Percentiles rank a stretch among this genome's conserved stretches.
These are phyloP conservation scores for Chrysosporium queenslandicum DNA, from an alignment of 2,329 filamentous ascomycete genomes.

Conservation along the genomic window DNA sequence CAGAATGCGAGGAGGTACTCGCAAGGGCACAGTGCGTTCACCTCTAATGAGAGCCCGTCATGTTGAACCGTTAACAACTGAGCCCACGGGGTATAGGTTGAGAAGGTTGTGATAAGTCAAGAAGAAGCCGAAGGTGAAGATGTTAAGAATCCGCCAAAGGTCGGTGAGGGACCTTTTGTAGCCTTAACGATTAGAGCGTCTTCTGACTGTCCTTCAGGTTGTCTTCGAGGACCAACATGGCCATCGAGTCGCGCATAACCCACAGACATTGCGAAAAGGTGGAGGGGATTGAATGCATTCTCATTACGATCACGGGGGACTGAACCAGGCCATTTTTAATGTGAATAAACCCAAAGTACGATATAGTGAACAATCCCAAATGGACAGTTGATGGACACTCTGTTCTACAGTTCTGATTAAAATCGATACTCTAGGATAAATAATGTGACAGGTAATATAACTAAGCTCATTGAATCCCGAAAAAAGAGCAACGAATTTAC, in stretches of 20 bases:
- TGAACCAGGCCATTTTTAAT: no score
- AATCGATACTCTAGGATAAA: not conserved
- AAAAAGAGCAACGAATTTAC: not conserved
- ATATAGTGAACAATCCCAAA: not conserved
- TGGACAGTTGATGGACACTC: not conserved
- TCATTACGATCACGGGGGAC: no score
- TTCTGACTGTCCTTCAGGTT: not conserved
- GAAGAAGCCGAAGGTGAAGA: constrained; percentile 1
- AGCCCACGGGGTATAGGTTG: not conserved
- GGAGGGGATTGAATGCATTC: not conserved
- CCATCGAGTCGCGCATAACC: constrained; percentile 10
- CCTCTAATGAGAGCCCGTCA: no score
- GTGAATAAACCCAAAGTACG: not conserved
- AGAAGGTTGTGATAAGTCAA: constrained; percentile 4
- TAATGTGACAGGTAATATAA: no score
- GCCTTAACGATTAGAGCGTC: no score
- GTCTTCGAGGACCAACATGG: constrained; percentile 6
- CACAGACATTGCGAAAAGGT: constrained; percentile 5
- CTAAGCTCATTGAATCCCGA: not conserved
- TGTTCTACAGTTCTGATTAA: not conserved
- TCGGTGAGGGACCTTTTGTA: not conserved
- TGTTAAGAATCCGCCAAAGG: constrained; percentile 9
- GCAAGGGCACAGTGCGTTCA: not conserved
- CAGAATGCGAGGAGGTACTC: not conserved
- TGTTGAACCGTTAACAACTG: no score